Base-by-base conservation (phyloP, 2,329 filamentous ascomycete genomes). In the Talaromyces amestolkiae region DNA sequence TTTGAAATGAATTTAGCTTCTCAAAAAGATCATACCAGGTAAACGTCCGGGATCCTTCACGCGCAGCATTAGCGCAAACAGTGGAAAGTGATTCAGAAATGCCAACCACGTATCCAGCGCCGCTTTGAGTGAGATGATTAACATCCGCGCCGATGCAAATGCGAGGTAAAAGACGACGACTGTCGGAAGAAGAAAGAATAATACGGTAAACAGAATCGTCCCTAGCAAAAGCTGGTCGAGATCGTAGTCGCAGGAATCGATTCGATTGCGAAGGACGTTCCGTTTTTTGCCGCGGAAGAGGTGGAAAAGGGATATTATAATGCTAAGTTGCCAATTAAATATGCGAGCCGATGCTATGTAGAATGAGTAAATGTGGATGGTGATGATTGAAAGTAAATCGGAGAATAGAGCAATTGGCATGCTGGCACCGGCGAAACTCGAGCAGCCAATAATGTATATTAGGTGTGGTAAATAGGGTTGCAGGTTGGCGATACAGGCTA, bases 171-270 rank as follows among this genome's bases (percentile, higher is more conserved):
- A 99, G 51, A 99, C 95, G 62, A 94, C 87, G 27, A 99, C 93
- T 0, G 95, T 99, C 0, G 95, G 95, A 3, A 99, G 83, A 17
- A 99, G 84, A 77, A 98, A 99, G 80, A 96, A 96, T 1, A 99
- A 85, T 8, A 99, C 83, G 0, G 95, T 98, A 75, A 99, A 99
- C 22, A 99, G 83, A 66, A 99, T 98, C 0, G 95, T 99, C 67
- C 95, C 95, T 8, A 99, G 89, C 7, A 99, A 88, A 3, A 99
- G 86, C 79, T 99, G 96, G 75, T 99, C 95, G 27, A 99, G 86
- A 75, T 98, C 95, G 79, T 99, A 99, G 80, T 98, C 95, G 83
- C 95, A 99, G 56, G 93, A 97, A 76, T 99, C 95, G 73, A 99
- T 98, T 79, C 95, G 93, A 74, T 97, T 97, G 68, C 96, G 91